Evolutionary conservation across 2,329 filamentous ascomycete genomes (phyloP), one percentile per base, ranked within the genome.

Genomic region (Aspergillus fumigatus): DNA sequence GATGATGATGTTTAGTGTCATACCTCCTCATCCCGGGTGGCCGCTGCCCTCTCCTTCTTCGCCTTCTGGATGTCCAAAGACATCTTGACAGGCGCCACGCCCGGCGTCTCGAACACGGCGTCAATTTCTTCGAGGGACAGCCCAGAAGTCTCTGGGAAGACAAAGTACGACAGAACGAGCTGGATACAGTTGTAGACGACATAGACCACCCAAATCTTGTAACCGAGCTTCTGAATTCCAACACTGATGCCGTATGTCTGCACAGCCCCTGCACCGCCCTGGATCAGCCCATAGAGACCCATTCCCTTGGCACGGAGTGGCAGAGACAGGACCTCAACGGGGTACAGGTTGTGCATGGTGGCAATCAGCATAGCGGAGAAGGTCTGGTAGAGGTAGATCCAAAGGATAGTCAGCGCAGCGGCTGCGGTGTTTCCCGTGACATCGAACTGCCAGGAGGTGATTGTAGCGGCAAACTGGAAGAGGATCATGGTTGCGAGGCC

Each of bases 81-180:
- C 73, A 79, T 77, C 67, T 77, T 77, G 1, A 78, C 76, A 6
- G 76, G 76, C 45, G 64, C 57, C 17, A 77, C 70, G 6, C 74
- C 75, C 4, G 71, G 70, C 0, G 76, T 79, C 60, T 78, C 82
- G 57, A 86, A 85, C 54, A 85, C 82, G 47, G 78, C 79, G 61
- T 84, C 81, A 51, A 84, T 84, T 68, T 84, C 81, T 65, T 84
- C 82, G 47, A 84, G 71, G 23, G 73, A 77, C 38, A 81, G 66
- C 21, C 73, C 73, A 48, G 76, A 76, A 10, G 80, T 82, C 65
- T 82, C 81, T 0, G 80, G 80, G 64, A 83, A 83, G 58, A 80
- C 71, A 52, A 81, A 81, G 60, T 79, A 83, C 0, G 73, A 73
- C 7, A 75, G 62, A 3, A 75, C 62, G n/a, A 82, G 67, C 63